Evolutionary conservation across 306 rosid genomes (phyloP).

Genomic region (Oemleria cerasiformis): DNA sequence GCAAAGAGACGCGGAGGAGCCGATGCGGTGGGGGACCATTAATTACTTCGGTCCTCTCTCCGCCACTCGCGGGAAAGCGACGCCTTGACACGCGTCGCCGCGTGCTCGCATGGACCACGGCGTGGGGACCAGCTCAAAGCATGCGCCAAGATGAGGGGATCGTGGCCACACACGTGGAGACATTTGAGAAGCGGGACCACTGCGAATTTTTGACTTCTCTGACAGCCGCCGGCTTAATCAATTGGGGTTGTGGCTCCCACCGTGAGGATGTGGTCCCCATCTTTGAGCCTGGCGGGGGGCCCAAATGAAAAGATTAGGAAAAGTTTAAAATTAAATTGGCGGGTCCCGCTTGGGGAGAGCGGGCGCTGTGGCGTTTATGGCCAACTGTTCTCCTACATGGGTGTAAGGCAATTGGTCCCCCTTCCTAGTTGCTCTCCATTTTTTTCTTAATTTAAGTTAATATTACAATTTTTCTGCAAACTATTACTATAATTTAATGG

Average conservation of each 20-base stretch:
- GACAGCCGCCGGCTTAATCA: constrained; percentile 76
- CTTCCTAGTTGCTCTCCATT: neutral
- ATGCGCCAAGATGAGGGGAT: constrained; percentile 37
- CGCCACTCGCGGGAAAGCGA: constrained; percentile 47
- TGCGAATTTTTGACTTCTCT: constrained; percentile 37
- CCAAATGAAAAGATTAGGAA: constrained; percentile 9
- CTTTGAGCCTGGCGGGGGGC: neutral
- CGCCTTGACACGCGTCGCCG: constrained; percentile 41
- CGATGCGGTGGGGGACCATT: constrained; percentile 38
- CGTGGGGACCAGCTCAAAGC: constrained; percentile 44
- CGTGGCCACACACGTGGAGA: constrained; percentile 34
- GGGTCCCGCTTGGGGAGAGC: neutral
- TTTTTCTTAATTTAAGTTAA: neutral
- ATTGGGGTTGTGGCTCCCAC: constrained; percentile 28
- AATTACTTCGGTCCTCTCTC: constrained; percentile 39
- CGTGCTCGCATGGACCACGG: constrained; percentile 45
- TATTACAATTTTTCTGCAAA: neutral
- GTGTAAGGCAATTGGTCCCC: constrained; percentile 7
- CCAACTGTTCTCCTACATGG: neutral
- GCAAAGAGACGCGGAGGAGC: neutral
- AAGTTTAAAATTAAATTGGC: neutral
- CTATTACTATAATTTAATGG: neutral
- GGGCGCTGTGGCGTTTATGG: constrained; percentile 4
- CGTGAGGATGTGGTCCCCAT: constrained; percentile 25
- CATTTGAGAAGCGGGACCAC: constrained; percentile 34